Evolutionary conservation across 2,329 filamentous ascomycete species (phyloP).

Genomic region (Malbranchea cinnamomea): DNA sequence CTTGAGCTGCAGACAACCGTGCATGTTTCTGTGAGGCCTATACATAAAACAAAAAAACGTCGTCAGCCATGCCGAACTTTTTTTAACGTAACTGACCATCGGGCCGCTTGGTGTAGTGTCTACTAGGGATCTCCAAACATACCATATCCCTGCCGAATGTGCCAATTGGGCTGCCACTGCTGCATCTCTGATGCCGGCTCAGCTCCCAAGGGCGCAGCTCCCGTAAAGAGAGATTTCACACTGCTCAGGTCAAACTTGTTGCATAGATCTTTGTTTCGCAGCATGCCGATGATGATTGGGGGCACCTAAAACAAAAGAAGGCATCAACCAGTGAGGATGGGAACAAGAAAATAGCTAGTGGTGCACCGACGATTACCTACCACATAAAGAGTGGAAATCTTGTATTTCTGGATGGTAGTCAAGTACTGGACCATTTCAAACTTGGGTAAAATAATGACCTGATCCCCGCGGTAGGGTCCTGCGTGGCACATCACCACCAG

Average conservation of each 20-base stretch:
- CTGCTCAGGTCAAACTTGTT: conserved; percentile 57
- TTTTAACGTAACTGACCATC: too few species aligned
- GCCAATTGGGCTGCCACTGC: conserved; percentile 48
- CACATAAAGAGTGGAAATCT: conserved; percentile 52
- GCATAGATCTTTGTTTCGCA: conserved; percentile 46
- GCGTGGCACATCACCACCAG: conserved; percentile 55
- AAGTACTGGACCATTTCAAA: conserved; percentile 59
- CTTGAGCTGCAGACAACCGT: conserved; percentile 51
- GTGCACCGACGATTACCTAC: conserved; percentile 28
- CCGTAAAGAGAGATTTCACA: conserved; percentile 52
- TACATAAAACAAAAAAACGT: too few species aligned
- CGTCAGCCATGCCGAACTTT: too few species aligned
- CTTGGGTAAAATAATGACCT: conserved; percentile 53
- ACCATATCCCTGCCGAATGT: conserved; percentile 59
- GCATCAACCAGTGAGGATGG: background rate
- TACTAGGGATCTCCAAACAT: conserved; percentile 10
- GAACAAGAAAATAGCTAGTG: background rate
- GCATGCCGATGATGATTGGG: conserved; percentile 64
- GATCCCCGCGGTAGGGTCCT: conserved; percentile 55
- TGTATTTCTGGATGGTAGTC: conserved; percentile 49
- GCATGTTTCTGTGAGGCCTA: conserved; percentile 60
- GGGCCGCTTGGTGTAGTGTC: background rate
- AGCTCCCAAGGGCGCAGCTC: conserved; percentile 61
- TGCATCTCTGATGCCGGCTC: conserved; percentile 54
- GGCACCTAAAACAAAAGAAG: conserved; percentile 41